Evolutionary conservation across 129 eudicot genomes (phyloP).

Genomic region (Centella asiatica): DNA sequence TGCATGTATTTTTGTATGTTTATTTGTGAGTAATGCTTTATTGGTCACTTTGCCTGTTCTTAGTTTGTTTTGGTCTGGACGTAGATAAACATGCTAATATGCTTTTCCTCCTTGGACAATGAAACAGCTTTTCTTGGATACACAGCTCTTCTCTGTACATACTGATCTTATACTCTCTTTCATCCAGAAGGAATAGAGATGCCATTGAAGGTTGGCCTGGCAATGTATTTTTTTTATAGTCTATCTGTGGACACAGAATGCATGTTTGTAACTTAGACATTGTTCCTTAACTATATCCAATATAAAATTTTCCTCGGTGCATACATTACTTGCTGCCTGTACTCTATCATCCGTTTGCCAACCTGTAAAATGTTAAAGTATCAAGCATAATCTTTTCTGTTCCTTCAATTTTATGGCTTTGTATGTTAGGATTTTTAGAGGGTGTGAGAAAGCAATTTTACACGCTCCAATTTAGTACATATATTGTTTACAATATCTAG

Average conservation of each 20-base stretch:
- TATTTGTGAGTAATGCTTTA: not conserved
- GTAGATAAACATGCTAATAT: conserved; percentile 16
- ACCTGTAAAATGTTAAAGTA: no score
- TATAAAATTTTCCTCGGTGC: conserved; percentile 5
- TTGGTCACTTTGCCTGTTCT: not conserved
- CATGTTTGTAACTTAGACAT: conserved; percentile 26
- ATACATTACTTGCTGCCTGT: not conserved
- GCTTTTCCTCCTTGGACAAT: not conserved
- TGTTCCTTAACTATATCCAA: conserved; percentile 6
- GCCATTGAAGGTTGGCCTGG: conserved; percentile 26
- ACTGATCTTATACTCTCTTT: conserved; percentile 91
- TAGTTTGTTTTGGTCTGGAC: not conserved
- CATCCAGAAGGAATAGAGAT: conserved; percentile 80
- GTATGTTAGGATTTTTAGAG: no score
- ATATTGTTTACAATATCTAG: no score
- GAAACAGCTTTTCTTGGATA: conserved; percentile 82
- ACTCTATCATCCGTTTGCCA: not conserved
- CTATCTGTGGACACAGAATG: conserved; percentile 21
- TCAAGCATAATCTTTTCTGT: no score
- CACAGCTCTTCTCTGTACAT: conserved; percentile 97
- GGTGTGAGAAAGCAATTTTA: no score
- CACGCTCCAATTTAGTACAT: no score
- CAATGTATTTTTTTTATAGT: conserved; percentile 23
- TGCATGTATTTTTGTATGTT: no score
- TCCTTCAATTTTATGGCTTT: no score